phyloP scores from a whole-genome alignment of 2,329 filamentous ascomycete genomes.

The Colletotrichum ledebouriae region DNA sequence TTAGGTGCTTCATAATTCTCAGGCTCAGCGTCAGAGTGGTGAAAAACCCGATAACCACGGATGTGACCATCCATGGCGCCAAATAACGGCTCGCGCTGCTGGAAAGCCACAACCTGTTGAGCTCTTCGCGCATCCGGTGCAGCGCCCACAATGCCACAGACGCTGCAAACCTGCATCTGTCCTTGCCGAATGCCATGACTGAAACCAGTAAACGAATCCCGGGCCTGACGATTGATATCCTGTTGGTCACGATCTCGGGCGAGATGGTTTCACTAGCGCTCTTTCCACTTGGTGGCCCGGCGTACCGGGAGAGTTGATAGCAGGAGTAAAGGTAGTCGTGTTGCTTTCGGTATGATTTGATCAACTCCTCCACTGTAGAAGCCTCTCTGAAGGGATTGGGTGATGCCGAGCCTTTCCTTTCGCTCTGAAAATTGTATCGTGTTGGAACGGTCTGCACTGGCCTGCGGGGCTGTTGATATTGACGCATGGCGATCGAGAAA shows the following conservation, averaged over 20 bases:
- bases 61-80: background rate
- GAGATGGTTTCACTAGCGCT: background rate
- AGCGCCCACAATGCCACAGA: background rate
- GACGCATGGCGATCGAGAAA: constrained; percentile 8
- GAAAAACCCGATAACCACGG: background rate
- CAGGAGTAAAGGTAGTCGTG: constrained; percentile 6
- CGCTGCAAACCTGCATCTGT: background rate
- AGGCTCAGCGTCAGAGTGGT: background rate
- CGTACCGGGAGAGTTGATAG: constrained; percentile 32
- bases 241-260: background rate
- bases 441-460: background rate
- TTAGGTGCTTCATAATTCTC: background rate
- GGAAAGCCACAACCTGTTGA: constrained; percentile 13
- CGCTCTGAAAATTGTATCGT: background rate
- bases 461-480: constrained; percentile 2
- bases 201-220: background rate
- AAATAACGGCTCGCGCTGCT: background rate
- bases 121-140: constrained; percentile 1
- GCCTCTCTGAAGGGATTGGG: constrained; percentile 28
- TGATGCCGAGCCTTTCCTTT: background rate
- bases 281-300: background rate
- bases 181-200: background rate
- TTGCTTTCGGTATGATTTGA: background rate
- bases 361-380: background rate
- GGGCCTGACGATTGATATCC: background rate